These are phyloP conservation scores for Wickerhamomyces bisporus DNA, from an alignment of 805 yeast genomes.

Conservation along the genomic window DNA sequence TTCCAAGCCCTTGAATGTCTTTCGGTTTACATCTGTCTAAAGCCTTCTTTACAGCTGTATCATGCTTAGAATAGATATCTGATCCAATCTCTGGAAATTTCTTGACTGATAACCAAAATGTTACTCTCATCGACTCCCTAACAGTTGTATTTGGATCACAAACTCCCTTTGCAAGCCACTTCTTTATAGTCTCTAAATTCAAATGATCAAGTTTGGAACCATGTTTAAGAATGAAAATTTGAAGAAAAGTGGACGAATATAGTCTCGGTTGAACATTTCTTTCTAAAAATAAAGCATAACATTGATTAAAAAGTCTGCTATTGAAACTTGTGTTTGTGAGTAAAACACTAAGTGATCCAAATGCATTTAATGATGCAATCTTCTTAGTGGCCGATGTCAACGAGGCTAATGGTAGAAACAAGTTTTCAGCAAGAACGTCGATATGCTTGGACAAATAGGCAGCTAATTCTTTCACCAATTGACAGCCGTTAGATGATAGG, in stretches of 20 bases:
- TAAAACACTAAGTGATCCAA: conserved; percentile 41
- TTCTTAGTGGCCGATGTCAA: conserved; percentile 35
- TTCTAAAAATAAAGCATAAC: conserved; percentile 52
- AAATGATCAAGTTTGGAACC: conserved; percentile 27
- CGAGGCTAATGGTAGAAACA: conserved; percentile 28
- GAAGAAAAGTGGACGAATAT: conserved; percentile 66
- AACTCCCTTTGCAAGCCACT: conserved; percentile 53
- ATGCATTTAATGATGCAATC: conserved; percentile 29
- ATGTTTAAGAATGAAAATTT: conserved; percentile 52
- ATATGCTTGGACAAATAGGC: conserved; percentile 21
- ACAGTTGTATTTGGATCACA: conserved; percentile 78
- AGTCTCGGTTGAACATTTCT: conserved; percentile 68
- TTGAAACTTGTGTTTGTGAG: conserved; percentile 51
- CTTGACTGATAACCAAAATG: conserved; percentile 66
- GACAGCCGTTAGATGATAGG: conserved; percentile 69
- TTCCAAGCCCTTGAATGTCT: conserved; percentile 14
- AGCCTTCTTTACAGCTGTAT: conserved; percentile 44
- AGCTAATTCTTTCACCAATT: conserved; percentile 61
- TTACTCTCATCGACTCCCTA: conserved; percentile 64
- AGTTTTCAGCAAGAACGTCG: conserved; percentile 29
- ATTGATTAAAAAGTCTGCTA: conserved; percentile 43
- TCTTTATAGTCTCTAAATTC: conserved; percentile 40
- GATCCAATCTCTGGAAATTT: conserved; percentile 51
- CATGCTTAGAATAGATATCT: conserved; percentile 15
- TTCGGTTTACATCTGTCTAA: conserved; percentile 55